These are phyloP conservation scores for Skeletonema grethae DNA, from an alignment of 108 stramenopile species.

Conservation along the genomic window DNA sequence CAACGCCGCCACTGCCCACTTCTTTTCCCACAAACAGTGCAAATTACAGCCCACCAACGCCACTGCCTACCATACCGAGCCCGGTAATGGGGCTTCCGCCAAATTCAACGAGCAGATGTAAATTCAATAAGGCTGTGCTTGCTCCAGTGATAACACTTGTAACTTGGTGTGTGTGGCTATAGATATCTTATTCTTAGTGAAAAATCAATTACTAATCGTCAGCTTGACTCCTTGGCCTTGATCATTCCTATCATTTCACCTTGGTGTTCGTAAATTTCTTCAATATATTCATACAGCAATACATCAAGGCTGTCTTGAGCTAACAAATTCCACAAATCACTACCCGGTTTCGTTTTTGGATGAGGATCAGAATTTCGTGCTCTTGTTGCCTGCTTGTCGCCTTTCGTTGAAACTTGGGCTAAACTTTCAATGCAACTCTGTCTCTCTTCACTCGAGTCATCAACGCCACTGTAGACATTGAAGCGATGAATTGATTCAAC, in stretches of 20 bases:
- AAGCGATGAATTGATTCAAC: slow-evolving; percentile 23
- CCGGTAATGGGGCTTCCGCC: not conserved
- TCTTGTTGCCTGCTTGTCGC: not conserved
- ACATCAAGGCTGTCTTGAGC: slow-evolving; percentile 36
- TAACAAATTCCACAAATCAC: slow-evolving; percentile 31
- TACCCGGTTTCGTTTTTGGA: not conserved
- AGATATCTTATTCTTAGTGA: not conserved
- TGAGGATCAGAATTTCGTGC: not conserved
- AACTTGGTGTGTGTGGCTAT: not conserved
- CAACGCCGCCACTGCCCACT: not conserved
- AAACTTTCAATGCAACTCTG: slow-evolving; percentile 8
- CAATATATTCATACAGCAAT: slow-evolving; percentile 34
- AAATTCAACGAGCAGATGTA: not conserved
- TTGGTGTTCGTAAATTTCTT: slow-evolving; percentile 26
- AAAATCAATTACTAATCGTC: not conserved
- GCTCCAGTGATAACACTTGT: not conserved
- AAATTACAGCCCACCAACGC: no score
- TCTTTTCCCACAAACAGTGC: not conserved
- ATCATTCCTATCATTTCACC: not conserved
- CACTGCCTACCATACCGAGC: not conserved
- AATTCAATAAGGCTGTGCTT: not conserved
- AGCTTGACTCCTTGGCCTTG: slow-evolving; percentile 15
- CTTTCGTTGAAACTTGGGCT: not conserved
- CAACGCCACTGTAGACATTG: slow-evolving; percentile 15
- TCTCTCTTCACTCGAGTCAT: not conserved